Evolutionary conservation across 2,329 filamentous ascomycete species (phyloP).

Genomic region (Claviceps sp.): DNA sequence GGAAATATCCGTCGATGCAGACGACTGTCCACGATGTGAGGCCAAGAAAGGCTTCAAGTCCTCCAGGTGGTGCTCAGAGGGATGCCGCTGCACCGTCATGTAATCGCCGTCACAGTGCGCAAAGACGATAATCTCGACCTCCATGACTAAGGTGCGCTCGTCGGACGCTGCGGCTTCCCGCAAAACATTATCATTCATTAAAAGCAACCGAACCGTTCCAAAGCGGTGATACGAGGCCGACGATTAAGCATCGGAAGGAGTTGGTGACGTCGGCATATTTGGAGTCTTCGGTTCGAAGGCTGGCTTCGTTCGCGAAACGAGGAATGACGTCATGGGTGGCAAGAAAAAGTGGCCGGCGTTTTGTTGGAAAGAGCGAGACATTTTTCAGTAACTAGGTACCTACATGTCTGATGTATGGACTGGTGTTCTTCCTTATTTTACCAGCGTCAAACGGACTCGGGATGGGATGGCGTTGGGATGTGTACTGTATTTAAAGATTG

Average conservation of each 20-base stretch:
- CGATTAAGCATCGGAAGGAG: neutral
- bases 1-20: slow-evolving; percentile 16
- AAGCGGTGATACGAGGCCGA: neutral
- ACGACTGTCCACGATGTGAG: slow-evolving; percentile 23
- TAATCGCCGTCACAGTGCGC: slow-evolving; percentile 3
- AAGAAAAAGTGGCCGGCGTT: neutral
- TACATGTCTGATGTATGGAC: neutral
- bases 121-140: neutral
- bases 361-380: slow-evolving; percentile 1
- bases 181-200: neutral
- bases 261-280: no score
- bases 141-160: neutral
- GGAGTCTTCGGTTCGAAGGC: no score
- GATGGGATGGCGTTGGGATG: neutral
- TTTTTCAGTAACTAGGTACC: neutral
- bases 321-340: neutral
- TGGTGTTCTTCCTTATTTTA: neutral
- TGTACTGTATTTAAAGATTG: neutral
- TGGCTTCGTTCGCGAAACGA: neutral
- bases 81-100: slow-evolving; percentile 18
- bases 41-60: slow-evolving; percentile 16
- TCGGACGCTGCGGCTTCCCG: neutral
- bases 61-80: slow-evolving; percentile 23
- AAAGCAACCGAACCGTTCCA: neutral
- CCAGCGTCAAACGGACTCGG: neutral